Conservation (phyloP, 441 rosid genomes). For the Viola pubescens region DNA sequence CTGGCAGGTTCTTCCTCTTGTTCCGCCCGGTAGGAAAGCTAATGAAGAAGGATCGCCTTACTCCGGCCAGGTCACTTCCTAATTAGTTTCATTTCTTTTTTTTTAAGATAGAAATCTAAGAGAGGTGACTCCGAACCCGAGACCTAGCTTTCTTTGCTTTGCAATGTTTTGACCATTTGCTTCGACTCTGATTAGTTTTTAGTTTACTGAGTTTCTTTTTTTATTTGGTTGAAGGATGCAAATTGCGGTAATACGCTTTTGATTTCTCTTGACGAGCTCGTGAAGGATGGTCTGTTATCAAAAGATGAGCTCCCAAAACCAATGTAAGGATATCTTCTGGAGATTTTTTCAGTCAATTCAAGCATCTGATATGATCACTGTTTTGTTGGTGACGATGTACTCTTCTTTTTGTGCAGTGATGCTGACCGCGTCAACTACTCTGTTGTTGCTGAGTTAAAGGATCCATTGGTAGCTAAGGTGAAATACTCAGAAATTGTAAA, state of each 20-base stretch:
- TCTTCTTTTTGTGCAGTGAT: conserved; percentile 34
- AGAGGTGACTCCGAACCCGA: no score
- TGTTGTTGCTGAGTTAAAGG: conserved; percentile 51
- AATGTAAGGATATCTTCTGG: conserved; percentile 34
- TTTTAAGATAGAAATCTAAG: neutral
- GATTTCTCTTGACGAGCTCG: conserved; percentile 92
- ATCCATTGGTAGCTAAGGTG: conserved; percentile 75
- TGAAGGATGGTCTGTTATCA: conserved; percentile 62
- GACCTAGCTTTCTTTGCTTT: no score
- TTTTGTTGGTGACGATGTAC: neutral
- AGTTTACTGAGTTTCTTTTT: neutral
- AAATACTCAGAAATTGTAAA: neutral
- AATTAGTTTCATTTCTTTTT: neutral
- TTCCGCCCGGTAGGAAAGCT: conserved; percentile 65
- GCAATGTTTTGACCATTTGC: no score
- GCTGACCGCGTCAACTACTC: conserved; percentile 57
- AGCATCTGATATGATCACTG: neutral
- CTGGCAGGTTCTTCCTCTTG: conserved; percentile 99
- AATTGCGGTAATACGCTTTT: conserved; percentile 86
- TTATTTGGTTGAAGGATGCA: conserved; percentile 52
- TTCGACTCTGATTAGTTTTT: neutral
- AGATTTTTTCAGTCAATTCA: no score
- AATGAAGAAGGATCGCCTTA: conserved; percentile 76
- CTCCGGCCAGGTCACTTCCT: conserved; percentile 61
- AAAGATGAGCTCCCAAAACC: conserved; percentile 70